Percentiles rank a stretch among this genome's conserved stretches.
These are phyloP conservation scores for Quercus wislizeni DNA, from an alignment of 306 rosid genomes.

Conservation along the genomic window DNA sequence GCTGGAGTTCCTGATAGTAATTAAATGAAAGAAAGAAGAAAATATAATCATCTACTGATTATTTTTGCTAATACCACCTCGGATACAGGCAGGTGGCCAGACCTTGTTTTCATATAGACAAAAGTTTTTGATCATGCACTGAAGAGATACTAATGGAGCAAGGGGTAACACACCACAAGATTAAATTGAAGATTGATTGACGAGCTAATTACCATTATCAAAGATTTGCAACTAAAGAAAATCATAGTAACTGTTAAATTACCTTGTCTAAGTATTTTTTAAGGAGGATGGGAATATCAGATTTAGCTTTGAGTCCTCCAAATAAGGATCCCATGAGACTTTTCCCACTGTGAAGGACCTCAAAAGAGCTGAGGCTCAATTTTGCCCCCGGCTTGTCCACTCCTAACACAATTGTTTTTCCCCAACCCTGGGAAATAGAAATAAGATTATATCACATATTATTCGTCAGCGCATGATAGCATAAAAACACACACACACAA, in stretches of 20 bases:
- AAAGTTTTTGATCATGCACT: too few relatives aligned
- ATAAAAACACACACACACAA: background rate
- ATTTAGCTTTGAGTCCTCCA: conserved; percentile 82
- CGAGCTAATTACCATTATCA: background rate
- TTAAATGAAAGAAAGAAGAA: background rate
- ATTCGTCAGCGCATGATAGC: background rate
- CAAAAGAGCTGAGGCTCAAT: conserved; percentile 40
- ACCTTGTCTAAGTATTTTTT: conserved; percentile 81
- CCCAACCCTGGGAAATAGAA: conserved; percentile 72
- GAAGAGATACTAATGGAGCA: background rate
- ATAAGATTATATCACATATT: background rate
- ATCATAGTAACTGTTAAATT: background rate
- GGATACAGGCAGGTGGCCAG: background rate
- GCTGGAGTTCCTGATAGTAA: conserved; percentile 53
- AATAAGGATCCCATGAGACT: conserved; percentile 61
- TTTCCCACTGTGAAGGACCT: conserved; percentile 58
- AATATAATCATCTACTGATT: background rate
- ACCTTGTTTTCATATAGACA: background rate
- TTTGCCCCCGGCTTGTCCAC: conserved; percentile 62
- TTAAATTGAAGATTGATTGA: background rate
- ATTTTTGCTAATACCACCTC: background rate
- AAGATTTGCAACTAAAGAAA: background rate
- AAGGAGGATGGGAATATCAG: conserved; percentile 66
- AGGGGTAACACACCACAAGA: background rate
- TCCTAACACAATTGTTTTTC: conserved; percentile 75